Evolutionary conservation across 2,329 filamentous ascomycete genomes (phyloP), one percentile per base, ranked within the genome.

Genomic region (Penicillium sp.): DNA sequence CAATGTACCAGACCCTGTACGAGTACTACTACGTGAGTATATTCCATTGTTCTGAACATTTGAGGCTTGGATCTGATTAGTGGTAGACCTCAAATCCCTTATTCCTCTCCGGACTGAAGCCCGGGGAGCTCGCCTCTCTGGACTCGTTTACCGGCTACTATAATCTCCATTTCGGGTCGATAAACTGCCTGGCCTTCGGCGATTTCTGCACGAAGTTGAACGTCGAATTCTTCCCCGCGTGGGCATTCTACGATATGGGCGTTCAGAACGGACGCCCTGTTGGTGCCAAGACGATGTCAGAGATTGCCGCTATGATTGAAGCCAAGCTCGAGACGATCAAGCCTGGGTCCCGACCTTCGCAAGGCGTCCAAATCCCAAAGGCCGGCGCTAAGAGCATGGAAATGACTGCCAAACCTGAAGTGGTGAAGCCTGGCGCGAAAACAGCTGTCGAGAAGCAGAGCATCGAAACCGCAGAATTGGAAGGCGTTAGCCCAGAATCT

Each of bases 1-100:
- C 93, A 7, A 84, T 81, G 44, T 96, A 82, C 76, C 89, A 97
- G 71, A 96, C 90, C 5, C 70, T 91, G 13, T 95, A 97, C 76
- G 93, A 98, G 72, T 96, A 84, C 70, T 98, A 96, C 74, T 83
- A 74, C 55, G 71, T 74, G 56, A 58, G 68, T 61, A 22, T 26
- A 24, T 32, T 12, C 28, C 17, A 60, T 61, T 43, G 17, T 12
- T 19, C 26, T 12, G 17, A 37, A 34, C 7, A 10, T 43, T 29
- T 28, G 17, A 22, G 17, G n/a, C 32, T 17, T 39, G 47, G 45
- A 29, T 44, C 59, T 69, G 55, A 69, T 51, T 15, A 38, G 28
- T 21, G 29, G 39, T 75, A 88, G 73, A 96, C 90, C 33, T 93
- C 88, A 33, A 84, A 88, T 61, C 84, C 85, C 15, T 72, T 84